Evolutionary conservation across 108 stramenopile genomes (phyloP), one percentile per base, ranked within the genome.

Genomic region (Cyclotella baltica): DNA sequence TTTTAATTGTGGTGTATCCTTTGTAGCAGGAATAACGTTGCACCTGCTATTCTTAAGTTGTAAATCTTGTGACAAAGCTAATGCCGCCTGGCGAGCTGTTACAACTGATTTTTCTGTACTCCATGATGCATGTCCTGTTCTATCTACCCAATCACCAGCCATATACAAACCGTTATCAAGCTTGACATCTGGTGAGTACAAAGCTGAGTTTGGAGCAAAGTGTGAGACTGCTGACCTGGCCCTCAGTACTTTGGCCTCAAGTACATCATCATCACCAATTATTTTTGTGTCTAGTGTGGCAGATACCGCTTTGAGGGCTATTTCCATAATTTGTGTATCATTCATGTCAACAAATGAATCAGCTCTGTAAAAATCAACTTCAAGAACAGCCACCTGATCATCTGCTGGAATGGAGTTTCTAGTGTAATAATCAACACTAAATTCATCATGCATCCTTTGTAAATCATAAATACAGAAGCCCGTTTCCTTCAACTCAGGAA

Each of bases 391-490:
- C 20, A 83, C 66, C 28, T 76, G 86, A 50, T 72, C 62, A 22
- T 40, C 40, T 22, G 28, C 36, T 27, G 35, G 47, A 61, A 70
- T 51, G 22, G 55, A 25, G 29, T 57, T 48, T 27, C 64, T 40
- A 2, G 40, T 23, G 31, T 80, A 73, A 43, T 50, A 70, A 48
- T 75, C 48, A 9, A 70, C 57, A 62, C 72, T 51, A 67, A 85
- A 81, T 59, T 90, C 81, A 70, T 90, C 88, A 13, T 95, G 94
- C 77, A 95, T 86, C 16, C 90, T 70, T 47, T 89, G 83, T 56
- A 95, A 70, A 73, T 95, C 94, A 64, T 95, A 95, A 46, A 95
- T 83, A 48, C 94, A 92, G 78, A 95, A 95, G 1, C 94, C 94
- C 25, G 91, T 87, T 67, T 92, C 94, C 0, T 71, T 57, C 47